These are phyloP conservation scores for Epichloe scottii DNA, from an alignment of 2,329 filamentous ascomycete genomes.

Conservation along the genomic window DNA sequence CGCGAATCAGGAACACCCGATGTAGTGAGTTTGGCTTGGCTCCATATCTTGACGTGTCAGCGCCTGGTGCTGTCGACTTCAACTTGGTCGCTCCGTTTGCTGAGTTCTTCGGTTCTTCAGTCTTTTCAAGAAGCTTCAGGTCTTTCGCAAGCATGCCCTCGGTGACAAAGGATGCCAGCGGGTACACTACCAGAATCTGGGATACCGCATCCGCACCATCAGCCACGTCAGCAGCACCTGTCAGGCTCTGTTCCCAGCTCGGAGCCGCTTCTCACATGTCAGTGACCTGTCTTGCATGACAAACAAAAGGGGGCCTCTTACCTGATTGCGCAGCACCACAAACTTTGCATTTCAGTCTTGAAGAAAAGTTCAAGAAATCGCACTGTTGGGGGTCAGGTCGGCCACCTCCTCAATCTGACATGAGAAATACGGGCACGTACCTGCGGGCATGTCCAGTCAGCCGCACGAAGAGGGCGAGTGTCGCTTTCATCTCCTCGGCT, in stretches of 20 bases:
- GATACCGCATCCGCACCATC: conserved; percentile 46
- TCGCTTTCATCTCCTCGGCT: conserved; percentile 22
- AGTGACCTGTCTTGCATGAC: background rate
- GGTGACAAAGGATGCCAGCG: conserved; percentile 55
- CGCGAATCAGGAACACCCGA: conserved; percentile 64
- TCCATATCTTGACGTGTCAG: conserved; percentile 48
- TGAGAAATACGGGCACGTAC: conserved; percentile 12
- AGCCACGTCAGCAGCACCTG: conserved; percentile 35
- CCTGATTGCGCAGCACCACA: conserved; percentile 22
- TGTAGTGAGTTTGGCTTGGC: conserved; percentile 63
- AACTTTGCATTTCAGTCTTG: conserved; percentile 24
- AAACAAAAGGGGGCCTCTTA: conserved; percentile 8
- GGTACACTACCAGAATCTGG: conserved; percentile 65
- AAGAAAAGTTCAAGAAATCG: conserved; percentile 27
- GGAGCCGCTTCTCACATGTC: conserved; percentile 7
- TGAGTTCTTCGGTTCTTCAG: conserved; percentile 30
- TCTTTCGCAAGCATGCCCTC: conserved; percentile 63
- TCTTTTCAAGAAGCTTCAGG: conserved; percentile 60
- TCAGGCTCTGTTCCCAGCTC: conserved; percentile 26
- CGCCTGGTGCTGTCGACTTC: conserved; percentile 45
- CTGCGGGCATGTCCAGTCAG: conserved; percentile 24
- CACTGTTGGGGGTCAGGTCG: conserved; percentile 14
- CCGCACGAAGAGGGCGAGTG: conserved; percentile 9
- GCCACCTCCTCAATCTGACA: background rate
- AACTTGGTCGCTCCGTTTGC: conserved; percentile 38